A percentile compares a stretch with the other conserved stretches of the same genome.
Conservation (phyloP, 192 early-diverging fungal genomes). For the Phlyctochytrium planicorne region DNA sequence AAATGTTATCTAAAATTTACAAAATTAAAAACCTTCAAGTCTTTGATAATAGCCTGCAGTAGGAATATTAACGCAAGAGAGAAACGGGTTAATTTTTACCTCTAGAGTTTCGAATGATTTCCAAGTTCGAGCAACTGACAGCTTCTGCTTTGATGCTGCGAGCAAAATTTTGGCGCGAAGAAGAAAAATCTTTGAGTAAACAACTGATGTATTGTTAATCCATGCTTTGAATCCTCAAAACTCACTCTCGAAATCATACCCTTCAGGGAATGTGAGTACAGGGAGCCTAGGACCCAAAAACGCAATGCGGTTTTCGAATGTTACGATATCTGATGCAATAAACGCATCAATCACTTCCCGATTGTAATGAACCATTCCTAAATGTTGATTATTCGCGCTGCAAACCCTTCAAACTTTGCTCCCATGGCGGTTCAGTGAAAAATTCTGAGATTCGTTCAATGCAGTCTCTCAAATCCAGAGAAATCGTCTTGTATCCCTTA, state of each 20-base stretch:
- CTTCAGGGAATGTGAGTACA: too few relatives aligned
- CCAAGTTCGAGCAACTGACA: constrained; percentile 16
- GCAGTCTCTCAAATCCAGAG: constrained; percentile 16
- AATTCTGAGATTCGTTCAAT: constrained; percentile 12
- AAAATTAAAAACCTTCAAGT: neutral
- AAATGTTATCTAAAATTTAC: neutral
- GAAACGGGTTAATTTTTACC: constrained; percentile 52
- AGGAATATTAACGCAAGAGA: constrained; percentile 34
- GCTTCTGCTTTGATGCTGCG: constrained; percentile 3
- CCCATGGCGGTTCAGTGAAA: constrained; percentile 19
- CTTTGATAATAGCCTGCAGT: neutral
- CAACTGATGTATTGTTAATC: constrained; percentile 1
- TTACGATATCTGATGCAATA: constrained; percentile 2
- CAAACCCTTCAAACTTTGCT: constrained; percentile 1
- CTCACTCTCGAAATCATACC: too few relatives aligned
- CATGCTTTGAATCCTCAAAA: neutral
- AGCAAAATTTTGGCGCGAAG: constrained; percentile 19
- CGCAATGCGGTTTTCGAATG: neutral
- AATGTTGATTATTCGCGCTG: neutral
- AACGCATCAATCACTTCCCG: neutral
- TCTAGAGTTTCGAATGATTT: constrained; percentile 59
- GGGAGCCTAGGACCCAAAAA: neutral
- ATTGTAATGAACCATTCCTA: neutral
- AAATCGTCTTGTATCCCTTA: constrained; percentile 3
- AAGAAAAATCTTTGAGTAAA: constrained; percentile 16